Evolutionary conservation across 495 filamentous ascomycete genomes (phyloP), one percentile per base, ranked within the genome.

Genomic region (Baudoinia panamericana): DNA sequence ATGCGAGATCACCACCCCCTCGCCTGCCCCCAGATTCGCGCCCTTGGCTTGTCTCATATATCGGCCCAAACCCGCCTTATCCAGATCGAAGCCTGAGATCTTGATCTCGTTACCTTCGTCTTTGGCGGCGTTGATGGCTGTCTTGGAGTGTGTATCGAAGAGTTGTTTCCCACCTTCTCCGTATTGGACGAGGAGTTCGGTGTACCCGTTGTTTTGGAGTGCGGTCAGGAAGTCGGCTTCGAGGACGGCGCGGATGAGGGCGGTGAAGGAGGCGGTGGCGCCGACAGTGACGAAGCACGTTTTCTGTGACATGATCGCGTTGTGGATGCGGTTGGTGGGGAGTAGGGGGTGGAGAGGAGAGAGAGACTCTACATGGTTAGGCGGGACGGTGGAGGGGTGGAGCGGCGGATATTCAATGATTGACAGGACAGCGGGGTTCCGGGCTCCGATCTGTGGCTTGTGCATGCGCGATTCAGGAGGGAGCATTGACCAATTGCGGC

Each of bases 221-320:
- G 66, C 61, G 11, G 61, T 45, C 24, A 86, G 60, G 46, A 93
- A 87, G 0, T 55, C 34, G 2, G 69, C 62, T 19, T 65, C 61
- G 36, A 85, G 63, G n/a, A 76, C 65, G 32, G 82, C 73, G 16
- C 67, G 56, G 30, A 93, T 62, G 7, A 97, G 72, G 9, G 64
- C 56, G 33, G 71, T 63, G 58, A 97, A 97, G 13, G 77, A 68
- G 2, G 87, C 86, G 0, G 88, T 97, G 2, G 90, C 92, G 32
- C 90, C 90, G 22, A 92, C 75, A 0, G 90, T 95, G 19, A 95
- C 80, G 41, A 95, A 80, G 56, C 76, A 80, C 30, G 51, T 71
- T 75, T 51, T 52, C 41, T 16, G 39, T 31, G 11, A 18, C 8
- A 34, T 12, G 41, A 28, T 8, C 18, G 28, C 28, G 23, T 39